phyloP scores from a whole-genome alignment of 768 basidiomycete genomes.

The Hirschioporus abietinus region DNA sequence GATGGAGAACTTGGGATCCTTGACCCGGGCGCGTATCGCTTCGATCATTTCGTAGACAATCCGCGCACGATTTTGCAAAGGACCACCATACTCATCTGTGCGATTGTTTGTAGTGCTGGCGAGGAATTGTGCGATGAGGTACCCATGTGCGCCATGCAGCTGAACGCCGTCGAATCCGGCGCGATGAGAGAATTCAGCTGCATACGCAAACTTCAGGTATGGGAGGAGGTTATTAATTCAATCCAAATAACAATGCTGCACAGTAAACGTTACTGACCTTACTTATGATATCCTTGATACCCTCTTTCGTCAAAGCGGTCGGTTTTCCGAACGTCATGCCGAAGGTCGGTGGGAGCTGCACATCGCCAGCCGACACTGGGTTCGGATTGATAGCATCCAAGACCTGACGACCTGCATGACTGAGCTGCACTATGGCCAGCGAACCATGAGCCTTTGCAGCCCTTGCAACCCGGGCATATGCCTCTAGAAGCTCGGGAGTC shows the following conservation, averaged over 20 bases:
- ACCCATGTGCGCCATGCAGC: conserved; percentile 68
- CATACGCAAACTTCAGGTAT: neutral
- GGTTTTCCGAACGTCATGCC: conserved; percentile 28
- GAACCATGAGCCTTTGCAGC: conserved; percentile 10
- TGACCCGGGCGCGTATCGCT: too few species aligned
- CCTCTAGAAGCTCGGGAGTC: conserved; percentile 19
- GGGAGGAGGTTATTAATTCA: neutral
- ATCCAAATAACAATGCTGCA: neutral
- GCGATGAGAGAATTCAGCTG: conserved; percentile 3
- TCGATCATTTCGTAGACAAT: conserved; percentile 53
- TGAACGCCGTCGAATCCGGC: conserved; percentile 64
- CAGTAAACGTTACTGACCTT: neutral
- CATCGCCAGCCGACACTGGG: conserved; percentile 28
- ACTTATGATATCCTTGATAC: neutral
- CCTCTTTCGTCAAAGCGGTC: conserved; percentile 7
- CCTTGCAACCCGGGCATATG: conserved; percentile 20
- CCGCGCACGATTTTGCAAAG: conserved; percentile 68
- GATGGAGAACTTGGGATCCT: conserved; percentile 19
- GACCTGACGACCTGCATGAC: conserved; percentile 29
- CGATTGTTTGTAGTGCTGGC: conserved; percentile 74
- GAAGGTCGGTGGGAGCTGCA: conserved; percentile 28
- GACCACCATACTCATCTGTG: conserved; percentile 67
- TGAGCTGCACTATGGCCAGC: conserved; percentile 13
- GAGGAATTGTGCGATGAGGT: conserved; percentile 61
- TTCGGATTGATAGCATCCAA: conserved; percentile 31